Base-by-base conservation (phyloP, 2,329 filamentous ascomycete genomes). In the Domatiomyces catenatus region DNA sequence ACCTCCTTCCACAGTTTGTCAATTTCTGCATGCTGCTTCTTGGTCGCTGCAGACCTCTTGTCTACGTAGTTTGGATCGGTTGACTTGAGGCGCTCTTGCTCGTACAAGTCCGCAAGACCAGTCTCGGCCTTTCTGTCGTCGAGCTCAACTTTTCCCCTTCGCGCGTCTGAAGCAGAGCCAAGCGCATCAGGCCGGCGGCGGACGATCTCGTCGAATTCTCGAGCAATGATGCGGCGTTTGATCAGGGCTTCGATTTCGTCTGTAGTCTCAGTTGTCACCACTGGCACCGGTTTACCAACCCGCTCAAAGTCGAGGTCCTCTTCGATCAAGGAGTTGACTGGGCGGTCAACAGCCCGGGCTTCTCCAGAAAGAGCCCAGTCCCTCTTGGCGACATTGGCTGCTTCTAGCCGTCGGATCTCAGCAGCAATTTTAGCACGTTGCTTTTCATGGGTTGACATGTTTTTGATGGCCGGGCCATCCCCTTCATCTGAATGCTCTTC, bases 291-390 rank as follows among this genome's bases (percentile, higher is more conserved):
- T 66, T 96, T 98, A 62, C 92, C 92, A 19, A 86, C 80, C 60
- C 93, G 81, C 69, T 98, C 92, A 63, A 96, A 98, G 58, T 96
- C 90, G 22, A 98, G 76, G 61, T 96, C 88, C 69, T 96, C 81
- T 63, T 96, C 89, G 1, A 98, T 78, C 2, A 98, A 76, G 0
- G 90, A 95, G 70, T 98, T 96, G 49, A 87, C 65, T 0, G 92
- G 92, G 36, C 92, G 79, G 58, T 92, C 86, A 0, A 75, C 74
- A 1, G 86, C 90, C 47, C 80, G 76, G 3, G 89, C 89, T 73
- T 98, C 92, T 62, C 92, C 92, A 8, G 84, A 77, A 48, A 96
- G 71, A 17, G 86, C 84, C 92, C 92, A 98, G 61, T 90, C 80
- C 52, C 88, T 83, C 68, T 94, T 93, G 26, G 86, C 84, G 0